Evolutionary conservation across 2,329 filamentous ascomycete genomes (phyloP).

Genomic region (Cladorrhinum sp.): DNA sequence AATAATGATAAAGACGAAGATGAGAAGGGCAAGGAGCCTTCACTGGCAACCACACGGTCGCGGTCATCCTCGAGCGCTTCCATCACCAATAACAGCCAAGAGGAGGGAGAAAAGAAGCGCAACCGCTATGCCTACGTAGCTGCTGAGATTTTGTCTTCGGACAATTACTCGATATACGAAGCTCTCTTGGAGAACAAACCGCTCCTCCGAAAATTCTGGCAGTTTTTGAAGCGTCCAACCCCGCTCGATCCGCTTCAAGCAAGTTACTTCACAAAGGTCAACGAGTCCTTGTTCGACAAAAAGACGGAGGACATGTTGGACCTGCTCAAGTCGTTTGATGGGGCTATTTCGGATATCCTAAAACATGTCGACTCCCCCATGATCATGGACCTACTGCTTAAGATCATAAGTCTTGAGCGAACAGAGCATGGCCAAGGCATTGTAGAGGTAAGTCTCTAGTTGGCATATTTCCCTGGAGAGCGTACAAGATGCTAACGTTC

Average conservation of each 20-base stretch:
- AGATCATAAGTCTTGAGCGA: constrained; percentile 95
- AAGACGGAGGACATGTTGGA: constrained; percentile 97
- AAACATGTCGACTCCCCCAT: constrained; percentile 95
- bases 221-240: constrained; percentile 77
- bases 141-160: constrained; percentile 89
- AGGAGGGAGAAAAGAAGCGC: constrained; percentile 84
- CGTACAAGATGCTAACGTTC: not conserved
- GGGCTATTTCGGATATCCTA: constrained; percentile 79
- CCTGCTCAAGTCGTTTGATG: constrained; percentile 79
- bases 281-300: constrained; percentile 94
- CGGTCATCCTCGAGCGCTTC: constrained; percentile 52
- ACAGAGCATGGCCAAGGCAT: constrained; percentile 87
- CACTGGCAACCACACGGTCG: constrained; percentile 49
- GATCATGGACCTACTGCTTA: constrained; percentile 95
- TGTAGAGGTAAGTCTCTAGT: constrained; percentile 72
- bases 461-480: not conserved
- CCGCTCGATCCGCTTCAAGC: constrained; percentile 91
- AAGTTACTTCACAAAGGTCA: constrained; percentile 98
- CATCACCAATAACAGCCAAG: constrained; percentile 48
- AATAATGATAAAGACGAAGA: constrained; percentile 51
- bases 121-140: constrained; percentile 92
- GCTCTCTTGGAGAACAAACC: constrained; percentile 81
- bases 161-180: constrained; percentile 96
- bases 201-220: constrained; percentile 82
- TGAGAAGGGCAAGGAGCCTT: constrained; percentile 44